Base-by-base conservation (phyloP, 345 rosid genomes). In the Geranium brycei region DNA sequence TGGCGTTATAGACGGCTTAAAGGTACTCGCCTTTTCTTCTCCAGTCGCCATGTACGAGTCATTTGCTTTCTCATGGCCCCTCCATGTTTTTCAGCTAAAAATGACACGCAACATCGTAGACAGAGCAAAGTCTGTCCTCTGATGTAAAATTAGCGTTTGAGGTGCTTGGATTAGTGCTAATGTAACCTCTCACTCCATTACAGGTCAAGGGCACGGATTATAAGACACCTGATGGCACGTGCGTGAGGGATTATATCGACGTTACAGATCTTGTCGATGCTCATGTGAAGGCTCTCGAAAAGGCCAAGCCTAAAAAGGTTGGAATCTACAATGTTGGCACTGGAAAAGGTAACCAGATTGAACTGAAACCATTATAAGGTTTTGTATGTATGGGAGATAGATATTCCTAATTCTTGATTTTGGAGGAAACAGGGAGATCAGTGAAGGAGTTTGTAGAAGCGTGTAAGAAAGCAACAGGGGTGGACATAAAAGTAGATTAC, bases 361-460 rank as follows among this genome's bases (percentile, higher is more conserved):
- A 23, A 23, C 28, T 23, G 28, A 23, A 23, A 23, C 28, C 28
- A 2, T 23, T 23, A 23, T 23, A 23, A 23, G 28, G 28, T 23
- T 23, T 23, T 23, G 28, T 23, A 23, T 1, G 28, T 23, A 23
- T 23, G 28, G 28, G 28, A 1, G 28, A 23, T 23, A 1, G 28
- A 23, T 23, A 23, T 23, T 23, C 28, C 28, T 23, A 23, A 23
- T 23, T 23, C 28, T 23, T 23, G 28, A 23, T 23, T 23, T 23
- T 1, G 19, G 23, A 38, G 28, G 68, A 2, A 31, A 17, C 83
- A 84, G 89, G 98, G 76, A 83, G 96, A 76, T 93, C 99, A 0
- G 99, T 93, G 47, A 93, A 88, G 70, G 99, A 93, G 70, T 93
- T 93, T 72, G 97, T 93, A n/a, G 92, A 90, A 70, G 97, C 99